These are phyloP conservation scores for Luzula sylvatica DNA, from an alignment of 176 grass and related monocot species.

Conservation along the genomic window DNA sequence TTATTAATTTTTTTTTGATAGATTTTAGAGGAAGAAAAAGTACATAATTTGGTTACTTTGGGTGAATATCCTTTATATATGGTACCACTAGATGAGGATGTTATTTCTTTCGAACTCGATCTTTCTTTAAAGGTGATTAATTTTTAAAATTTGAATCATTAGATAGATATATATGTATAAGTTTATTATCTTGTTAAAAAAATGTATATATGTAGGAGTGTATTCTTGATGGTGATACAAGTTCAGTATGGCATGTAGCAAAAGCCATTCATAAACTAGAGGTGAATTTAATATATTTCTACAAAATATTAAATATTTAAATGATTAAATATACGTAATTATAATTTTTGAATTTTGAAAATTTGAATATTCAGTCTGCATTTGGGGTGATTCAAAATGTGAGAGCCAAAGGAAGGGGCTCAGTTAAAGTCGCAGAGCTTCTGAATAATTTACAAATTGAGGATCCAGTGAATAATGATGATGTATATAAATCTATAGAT, in stretches of 20 bases:
- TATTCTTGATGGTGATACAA: constrained; percentile 78
- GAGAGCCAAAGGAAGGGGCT: constrained; percentile 74
- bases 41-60: constrained; percentile 63
- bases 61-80: constrained; percentile 89
- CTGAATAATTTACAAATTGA: constrained; percentile 81
- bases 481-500: constrained; percentile 45
- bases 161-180: not conserved
- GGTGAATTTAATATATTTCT: constrained; percentile 31
- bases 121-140: constrained; percentile 55
- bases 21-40: constrained; percentile 91
- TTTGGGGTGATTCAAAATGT: constrained; percentile 88
- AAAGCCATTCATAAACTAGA: constrained; percentile 94
- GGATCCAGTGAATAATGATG: constrained; percentile 77
- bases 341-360: not conserved
- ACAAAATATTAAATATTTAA: not conserved
- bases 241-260: constrained; percentile 95
- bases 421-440: constrained; percentile 77
- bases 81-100: constrained; percentile 83
- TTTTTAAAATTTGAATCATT: not conserved
- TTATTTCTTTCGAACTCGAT: constrained; percentile 88
- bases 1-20: constrained; percentile 24
- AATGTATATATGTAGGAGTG: constrained; percentile 45
- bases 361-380: constrained; percentile 87
- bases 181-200: not conserved
- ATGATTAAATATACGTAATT: not conserved